Conservation (phyloP, 192 early-diverging fungal species). For the Cetraspora pellucida region DNA sequence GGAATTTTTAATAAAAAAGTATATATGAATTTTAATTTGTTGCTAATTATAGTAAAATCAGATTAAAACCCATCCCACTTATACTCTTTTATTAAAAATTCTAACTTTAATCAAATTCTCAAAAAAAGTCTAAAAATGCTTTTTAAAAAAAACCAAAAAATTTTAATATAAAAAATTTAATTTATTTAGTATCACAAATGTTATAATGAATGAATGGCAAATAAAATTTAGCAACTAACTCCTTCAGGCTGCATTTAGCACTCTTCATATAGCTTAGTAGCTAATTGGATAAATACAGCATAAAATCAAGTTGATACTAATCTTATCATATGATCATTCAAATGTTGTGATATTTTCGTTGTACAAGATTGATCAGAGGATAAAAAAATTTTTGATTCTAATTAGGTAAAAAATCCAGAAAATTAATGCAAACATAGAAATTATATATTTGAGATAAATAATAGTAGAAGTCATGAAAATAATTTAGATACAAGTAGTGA, state of each 20-base stretch:
- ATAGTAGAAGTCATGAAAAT: not conserved
- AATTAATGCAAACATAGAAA: not conserved
- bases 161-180: not conserved
- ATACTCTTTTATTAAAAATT: no score
- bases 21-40: no score
- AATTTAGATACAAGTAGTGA: not conserved
- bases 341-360: constrained; percentile 10
- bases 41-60: no score
- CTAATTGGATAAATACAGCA: not conserved
- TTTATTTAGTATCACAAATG: no score
- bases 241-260: not conserved
- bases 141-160: no score
- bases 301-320: not conserved
- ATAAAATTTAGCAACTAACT: not conserved
- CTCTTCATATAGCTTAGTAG: not conserved
- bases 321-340: not conserved
- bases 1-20: no score
- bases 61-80: no score
- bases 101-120: no score
- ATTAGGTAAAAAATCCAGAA: not conserved
- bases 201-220: constrained; percentile 8
- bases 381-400: not conserved
- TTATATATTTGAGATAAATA: not conserved
- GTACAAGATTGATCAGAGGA: not conserved
- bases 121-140: no score